Evolutionary conservation across 345 rosid genomes (phyloP), one percentile per base, ranked within the genome.

Genomic region (Cardiospermum halicacabum): DNA sequence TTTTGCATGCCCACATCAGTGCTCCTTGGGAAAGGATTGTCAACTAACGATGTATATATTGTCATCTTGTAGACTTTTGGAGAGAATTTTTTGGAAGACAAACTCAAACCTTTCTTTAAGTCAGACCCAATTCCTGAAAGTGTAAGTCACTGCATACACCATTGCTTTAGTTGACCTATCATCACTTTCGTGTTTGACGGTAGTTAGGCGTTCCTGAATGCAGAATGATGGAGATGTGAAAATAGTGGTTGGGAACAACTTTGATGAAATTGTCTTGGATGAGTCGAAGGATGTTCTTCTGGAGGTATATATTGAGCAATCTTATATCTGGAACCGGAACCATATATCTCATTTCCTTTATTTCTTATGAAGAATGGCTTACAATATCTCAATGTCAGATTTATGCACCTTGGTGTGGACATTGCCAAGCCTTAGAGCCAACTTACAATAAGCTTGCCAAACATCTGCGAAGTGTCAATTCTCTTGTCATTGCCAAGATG

Each of bases 371-470:
- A n/a, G 24, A 47, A 16, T 18, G 31, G 63, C 43, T 70, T 67
- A 32, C 8, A 19, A 55, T 51, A 58, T 45, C 63, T 50, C 18
- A 56, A 54, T 72, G 25, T 67, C 77, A 94, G 99, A 85, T 94
- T 53, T 84, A 94, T 72, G 97, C 99, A 62, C 96, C 99, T 53
- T 91, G 99, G 99, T 94, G 99, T 68, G 99, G 99, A 60, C 99
- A 94, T 79, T 94, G 99, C 78, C 96, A 94, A 82, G 68, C 97
- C 32, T 78, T 94, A 31, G 99, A 94, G 77, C 96, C 96, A 55
- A 87, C 86, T 53, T 94, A 91, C 57, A 80, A 84, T 88, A 94
- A 94, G 70, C 96, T 94, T 74, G 99, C 90, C 40, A 87, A 84
- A 78, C 96, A 91, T 82, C 80, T 95, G 50, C 76, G 68, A 6